Percentiles rank a stretch among this genome's conserved stretches.
These are phyloP conservation scores for Rhizomucor pusillus DNA, from an alignment of 371 early-diverging fungal genomes.

Conservation along the genomic window DNA sequence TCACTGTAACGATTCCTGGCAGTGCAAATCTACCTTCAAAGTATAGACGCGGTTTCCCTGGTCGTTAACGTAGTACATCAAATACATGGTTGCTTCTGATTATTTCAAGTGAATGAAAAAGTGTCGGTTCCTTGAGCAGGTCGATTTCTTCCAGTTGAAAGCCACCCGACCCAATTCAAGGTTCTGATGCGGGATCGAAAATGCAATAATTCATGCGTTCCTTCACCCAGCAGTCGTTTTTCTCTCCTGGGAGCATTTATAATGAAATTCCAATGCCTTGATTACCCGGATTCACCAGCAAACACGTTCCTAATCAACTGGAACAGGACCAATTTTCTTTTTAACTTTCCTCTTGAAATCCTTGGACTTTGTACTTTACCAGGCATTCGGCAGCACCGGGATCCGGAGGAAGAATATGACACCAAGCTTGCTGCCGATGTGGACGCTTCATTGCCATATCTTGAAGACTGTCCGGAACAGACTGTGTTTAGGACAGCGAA, in stretches of 20 bases:
- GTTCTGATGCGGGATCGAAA: background rate
- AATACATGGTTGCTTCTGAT: slow-evolving; percentile 75
- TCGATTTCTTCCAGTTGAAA: background rate
- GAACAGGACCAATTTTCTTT: slow-evolving; percentile 30
- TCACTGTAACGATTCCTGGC: background rate
- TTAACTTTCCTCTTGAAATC: slow-evolving; percentile 45
- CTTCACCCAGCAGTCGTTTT: background rate
- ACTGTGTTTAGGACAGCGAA: slow-evolving; percentile 49
- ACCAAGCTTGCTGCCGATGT: slow-evolving; percentile 19
- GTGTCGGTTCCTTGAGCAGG: background rate
- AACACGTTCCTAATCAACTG: slow-evolving; percentile 39
- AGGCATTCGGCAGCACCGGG: slow-evolving; percentile 1
- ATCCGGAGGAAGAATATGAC: slow-evolving; percentile 6
- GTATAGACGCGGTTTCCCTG: slow-evolving; percentile 95
- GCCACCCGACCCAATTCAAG: background rate
- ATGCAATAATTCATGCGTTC: too few relatives aligned
- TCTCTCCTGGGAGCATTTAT: too few relatives aligned
- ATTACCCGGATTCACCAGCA: slow-evolving; percentile 17
- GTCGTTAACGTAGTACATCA: slow-evolving; percentile 86
- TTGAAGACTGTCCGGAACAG: slow-evolving; percentile 15
- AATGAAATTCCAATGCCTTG: slow-evolving; percentile 28
- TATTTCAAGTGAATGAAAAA: background rate
- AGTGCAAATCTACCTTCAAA: slow-evolving; percentile 71
- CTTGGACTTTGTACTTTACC: slow-evolving; percentile 6
- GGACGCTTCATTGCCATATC: slow-evolving; percentile 11